phyloP scores from a whole-genome alignment of 148 eudicot species.

The Camellia lanceoleosa region DNA sequence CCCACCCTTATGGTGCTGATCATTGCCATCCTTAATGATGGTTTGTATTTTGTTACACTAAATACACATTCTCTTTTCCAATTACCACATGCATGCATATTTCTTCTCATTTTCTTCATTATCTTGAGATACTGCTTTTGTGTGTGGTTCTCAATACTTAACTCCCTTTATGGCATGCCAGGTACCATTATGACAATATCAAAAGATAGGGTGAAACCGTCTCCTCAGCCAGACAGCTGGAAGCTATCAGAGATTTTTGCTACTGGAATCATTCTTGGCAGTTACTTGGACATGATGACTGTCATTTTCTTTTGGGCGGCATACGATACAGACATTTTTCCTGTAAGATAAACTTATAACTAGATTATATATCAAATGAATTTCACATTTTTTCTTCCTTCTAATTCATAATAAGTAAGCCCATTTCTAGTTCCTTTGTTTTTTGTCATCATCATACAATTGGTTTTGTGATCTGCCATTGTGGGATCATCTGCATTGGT shows the following conservation, averaged over 20 bases:
- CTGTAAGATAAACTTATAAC: slow-evolving; percentile 18
- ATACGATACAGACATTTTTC: slow-evolving; percentile 33
- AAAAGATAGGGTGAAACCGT: slow-evolving; percentile 53
- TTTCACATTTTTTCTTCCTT: not conserved
- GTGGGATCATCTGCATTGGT: not conserved
- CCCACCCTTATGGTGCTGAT: slow-evolving; percentile 62
- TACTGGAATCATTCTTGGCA: slow-evolving; percentile 44
- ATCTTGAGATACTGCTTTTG: not conserved
- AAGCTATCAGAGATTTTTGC: slow-evolving; percentile 52
- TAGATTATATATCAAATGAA: not conserved
- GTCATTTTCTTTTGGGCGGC: slow-evolving; percentile 43
- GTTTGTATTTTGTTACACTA: slow-evolving; percentile 17
- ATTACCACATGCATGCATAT: not conserved
- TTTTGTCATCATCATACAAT: not conserved
- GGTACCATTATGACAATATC: slow-evolving; percentile 56
- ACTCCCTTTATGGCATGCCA: slow-evolving; percentile 6
- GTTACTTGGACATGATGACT: slow-evolving; percentile 45
- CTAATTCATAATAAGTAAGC: not conserved
- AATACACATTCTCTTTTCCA: not conserved
- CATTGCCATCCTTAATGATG: slow-evolving; percentile 54
- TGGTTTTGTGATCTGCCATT: not conserved
- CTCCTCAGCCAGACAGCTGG: slow-evolving; percentile 52
- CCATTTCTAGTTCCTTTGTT: not conserved
- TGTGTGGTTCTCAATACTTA: not conserved
- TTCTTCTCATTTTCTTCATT: not conserved